A percentile compares a stretch with the other conserved stretches of the same genome.
phyloP scores from a whole-genome alignment of 352 stramenopile genomes.

The Pythium aphanidermatum region DNA sequence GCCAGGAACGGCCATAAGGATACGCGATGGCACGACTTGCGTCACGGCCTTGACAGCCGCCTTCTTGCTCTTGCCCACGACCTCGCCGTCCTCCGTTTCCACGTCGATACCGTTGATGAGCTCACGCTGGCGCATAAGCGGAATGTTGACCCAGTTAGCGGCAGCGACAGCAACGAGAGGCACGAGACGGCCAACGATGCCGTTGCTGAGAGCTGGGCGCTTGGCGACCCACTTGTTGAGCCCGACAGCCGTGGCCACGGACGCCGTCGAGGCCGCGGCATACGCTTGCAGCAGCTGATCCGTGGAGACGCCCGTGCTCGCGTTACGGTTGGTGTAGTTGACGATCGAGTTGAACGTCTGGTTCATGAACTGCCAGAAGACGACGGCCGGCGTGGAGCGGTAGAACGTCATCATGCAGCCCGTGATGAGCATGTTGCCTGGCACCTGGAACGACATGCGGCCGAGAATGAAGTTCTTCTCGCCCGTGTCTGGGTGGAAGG shows the following conservation, averaged over 20 bases:
- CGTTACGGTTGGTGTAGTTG: conserved; percentile 92
- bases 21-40: conserved; percentile 79
- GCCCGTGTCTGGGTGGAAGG: conserved; percentile 86
- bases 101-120: conserved; percentile 78
- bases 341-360: conserved; percentile 91
- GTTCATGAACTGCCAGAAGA: conserved; percentile 91
- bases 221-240: conserved; percentile 74
- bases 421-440: conserved; percentile 87
- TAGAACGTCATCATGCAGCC: conserved; percentile 88
- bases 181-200: conserved; percentile 63
- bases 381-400: conserved; percentile 64
- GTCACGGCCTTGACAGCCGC: conserved; percentile 70
- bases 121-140: conserved; percentile 87
- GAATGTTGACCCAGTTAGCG: conserved; percentile 88
- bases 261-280: conserved; percentile 67
- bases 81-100: conserved; percentile 54
- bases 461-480: conserved; percentile 85
- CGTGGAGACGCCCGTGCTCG: conserved; percentile 76
- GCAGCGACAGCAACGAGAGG: conserved; percentile 80
- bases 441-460: conserved; percentile 85
- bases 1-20: conserved; percentile 82
- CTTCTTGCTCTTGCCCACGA: conserved; percentile 57
- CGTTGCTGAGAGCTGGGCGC: conserved; percentile 46
- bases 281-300: conserved; percentile 80
- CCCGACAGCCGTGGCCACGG: conserved; percentile 66